Base-by-base conservation (phyloP, 768 basidiomycete genomes). In the Kondoa subrosea region DNA sequence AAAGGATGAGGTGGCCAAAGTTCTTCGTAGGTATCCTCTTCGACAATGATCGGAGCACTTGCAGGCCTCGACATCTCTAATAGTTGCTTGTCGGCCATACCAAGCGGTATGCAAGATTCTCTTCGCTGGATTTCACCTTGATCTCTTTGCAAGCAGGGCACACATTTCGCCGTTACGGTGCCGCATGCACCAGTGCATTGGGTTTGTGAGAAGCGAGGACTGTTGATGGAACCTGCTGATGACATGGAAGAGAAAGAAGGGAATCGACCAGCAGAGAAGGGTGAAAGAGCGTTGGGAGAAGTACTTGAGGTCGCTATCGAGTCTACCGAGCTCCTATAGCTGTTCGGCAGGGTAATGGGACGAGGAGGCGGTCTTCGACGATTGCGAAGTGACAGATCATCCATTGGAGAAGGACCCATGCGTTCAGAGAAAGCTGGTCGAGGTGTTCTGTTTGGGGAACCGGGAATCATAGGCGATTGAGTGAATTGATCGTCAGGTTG, bases 1-100 rank as follows among this genome's bases (percentile, higher is more conserved):
- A 69, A 69, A n/a, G 66, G 67, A 17, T 67, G 57, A 1, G 69
- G 69, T 2, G 69, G 69, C 69, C 69, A 69, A 8, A 56, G 29
- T 1, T 65, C 69, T 12, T 30, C 31, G 29, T 40, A 65, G 15
- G 40, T 56, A 4, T 56, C 66, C 29, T 25, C 16, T 26, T 32
- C 50, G 12, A 58, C 33, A n/a, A 8, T 32, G 3, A 26, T 65
- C 8, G 26, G 33, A n/a, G 26, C 27, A 59, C 29, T n/a, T 32
- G 56, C 31, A 32, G 15, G 25, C n/a, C 25, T 58, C 26, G 33
- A 25, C 29, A 27, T n/a, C 61, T 61, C 1, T 14, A 21, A 32
- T 3, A 32, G 62, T 26, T 14, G 15, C 65, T 21, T 15, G 65
- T 32, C 33, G 33, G 29, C 56, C 1, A 32, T 31, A 29, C 59